Evolutionary conservation across 495 filamentous ascomycete species (phyloP), one percentile per base, ranked within the genome.

Genomic region (Penicillium coprophilum): DNA sequence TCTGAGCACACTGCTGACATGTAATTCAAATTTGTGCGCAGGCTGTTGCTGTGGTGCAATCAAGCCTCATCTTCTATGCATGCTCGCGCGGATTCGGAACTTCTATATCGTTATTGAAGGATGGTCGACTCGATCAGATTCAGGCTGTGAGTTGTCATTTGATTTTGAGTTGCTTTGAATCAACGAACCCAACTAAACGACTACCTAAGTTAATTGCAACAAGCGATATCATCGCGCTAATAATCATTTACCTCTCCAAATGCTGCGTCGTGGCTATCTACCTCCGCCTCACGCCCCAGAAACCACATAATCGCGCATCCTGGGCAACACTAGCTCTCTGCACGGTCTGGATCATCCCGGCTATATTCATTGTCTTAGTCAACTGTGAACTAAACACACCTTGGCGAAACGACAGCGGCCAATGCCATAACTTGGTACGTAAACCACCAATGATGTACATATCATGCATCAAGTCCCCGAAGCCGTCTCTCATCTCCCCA

Each of bases 221-320:
- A 50, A 70, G 68, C 61, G 74, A 79, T 44, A 61, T 75, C n/a
- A 64, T 81, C 53, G 76, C 74, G 46, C 57, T 81, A 40, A 48
- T 79, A 17, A 69, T 69, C 9, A 57, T 80, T 7, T 79, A 72
- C 47, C 63, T 78, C 38, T 74, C 75, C 27, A 81, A 81, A 67
- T 75, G 68, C 63, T 78, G 76, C 27, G 73, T 77, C 28, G 58
- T 73, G 11, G 71, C 73, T 13, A 75, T 81, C 28, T 76, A 77
- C 45, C 67, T 78, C n/a, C 73, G 75, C 13, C 64, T 81, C 5
- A 77, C 79, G 1, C 79, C 77, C 0, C 66, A 76, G 24, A 76
- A 71, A 57, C 59, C 52, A 24, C 77, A 81, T 53, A 74, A 71
- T n/a, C 50, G 67, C 2, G 62, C 65, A 12, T 71, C 74, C 4